Base-by-base conservation (phyloP, 2,329 filamentous ascomycete species). In the Thielaviopsis ethacetica region DNA sequence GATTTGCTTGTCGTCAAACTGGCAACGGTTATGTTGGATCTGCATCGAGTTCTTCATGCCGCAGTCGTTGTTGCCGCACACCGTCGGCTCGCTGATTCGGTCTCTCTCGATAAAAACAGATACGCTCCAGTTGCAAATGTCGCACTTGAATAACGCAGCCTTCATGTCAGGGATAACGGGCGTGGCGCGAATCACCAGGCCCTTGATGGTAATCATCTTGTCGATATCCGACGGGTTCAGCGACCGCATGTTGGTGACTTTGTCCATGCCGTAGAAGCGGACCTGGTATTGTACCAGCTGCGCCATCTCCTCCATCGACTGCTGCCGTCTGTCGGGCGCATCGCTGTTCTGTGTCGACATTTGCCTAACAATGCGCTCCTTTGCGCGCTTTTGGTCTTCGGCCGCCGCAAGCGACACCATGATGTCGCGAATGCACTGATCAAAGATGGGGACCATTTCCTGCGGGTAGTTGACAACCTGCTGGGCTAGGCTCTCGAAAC, bases 81-180 rank as follows among this genome's bases (percentile, higher is more conserved):
- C 80, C 0, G 89, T 96, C 1, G 93, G 93, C 70, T 98, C 93
- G 22, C 88, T 85, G 66, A 98, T 98, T 74, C 91, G 93, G 70
- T 94, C 93, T 67, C 93, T 86, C 68, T 98, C 93, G 66, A 98
- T 86, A 59, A 90, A 86, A 58, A 96, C 89, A 63, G 86, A 88
- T 62, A 95, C 82, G 3, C 88, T 91, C 71, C 96, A 89, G 66
- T 90, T 89, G 72, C 93, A 98, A 26, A 91, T 82, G 61, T 89
- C 88, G 73, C 93, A 98, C 63, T 88, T 86, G 81, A 98, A 98
- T 73, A 95, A 96, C 0, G 93, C 93, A 68, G 95, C 88, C 73
- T 94, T 96, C 94, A 98, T 98, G 66, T 98, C 93, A 0, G 93
- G 93, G 63, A 98, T 97, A 64, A 98, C 88, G 0, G 93, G 90